Conservation (phyloP, 2,329 filamentous ascomycete genomes). For the Leptographium galeiforme region DNA sequence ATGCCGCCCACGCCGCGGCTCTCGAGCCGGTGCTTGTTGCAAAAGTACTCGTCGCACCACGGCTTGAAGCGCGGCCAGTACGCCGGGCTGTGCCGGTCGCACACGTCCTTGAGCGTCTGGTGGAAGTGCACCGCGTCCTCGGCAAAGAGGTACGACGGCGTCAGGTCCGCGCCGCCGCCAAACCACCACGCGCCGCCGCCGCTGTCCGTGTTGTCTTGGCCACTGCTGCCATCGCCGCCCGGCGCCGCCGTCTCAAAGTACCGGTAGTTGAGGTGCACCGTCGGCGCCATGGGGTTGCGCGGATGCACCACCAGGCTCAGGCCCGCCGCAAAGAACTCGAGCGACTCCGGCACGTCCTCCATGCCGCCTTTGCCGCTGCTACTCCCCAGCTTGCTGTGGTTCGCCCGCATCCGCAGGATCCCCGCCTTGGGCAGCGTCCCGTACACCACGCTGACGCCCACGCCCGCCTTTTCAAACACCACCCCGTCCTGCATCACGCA, state of each 20-base stretch:
- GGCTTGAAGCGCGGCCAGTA: conserved; percentile 95
- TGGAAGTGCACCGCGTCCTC: conserved; percentile 98
- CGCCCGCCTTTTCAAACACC: conserved; percentile 94
- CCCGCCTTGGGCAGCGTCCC: conserved; percentile 76
- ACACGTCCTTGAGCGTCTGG: conserved; percentile 78
- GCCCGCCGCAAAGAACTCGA: conserved; percentile 92
- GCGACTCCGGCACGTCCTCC: conserved; percentile 47
- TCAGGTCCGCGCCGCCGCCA: conserved; percentile 87
- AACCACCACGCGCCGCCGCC: conserved; percentile 88
- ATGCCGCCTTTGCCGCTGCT: conserved; percentile 26
- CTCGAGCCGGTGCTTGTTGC: conserved; percentile 81
- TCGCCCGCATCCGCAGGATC: conserved; percentile 83
- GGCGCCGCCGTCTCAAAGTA: conserved; percentile 94
- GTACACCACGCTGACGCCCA: conserved; percentile 92
- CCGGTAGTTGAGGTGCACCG: conserved; percentile 94
- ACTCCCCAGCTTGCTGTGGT: conserved; percentile 74
- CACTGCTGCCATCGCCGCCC: conserved; percentile 46
- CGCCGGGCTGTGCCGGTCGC: conserved; percentile 79
- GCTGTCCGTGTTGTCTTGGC: not conserved
- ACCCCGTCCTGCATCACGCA: conserved; percentile 93
- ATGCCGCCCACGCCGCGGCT: conserved; percentile 83
- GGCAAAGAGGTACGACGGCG: conserved; percentile 86
- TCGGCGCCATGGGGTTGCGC: conserved; percentile 90
- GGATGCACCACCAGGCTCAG: conserved; percentile 90
- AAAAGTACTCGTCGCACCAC: conserved; percentile 98